Percentiles rank a stretch among this genome's conserved stretches.
These are phyloP conservation scores for Helotiales sp. DNA, from an alignment of 2,329 filamentous ascomycete species.

Conservation along the genomic window DNA sequence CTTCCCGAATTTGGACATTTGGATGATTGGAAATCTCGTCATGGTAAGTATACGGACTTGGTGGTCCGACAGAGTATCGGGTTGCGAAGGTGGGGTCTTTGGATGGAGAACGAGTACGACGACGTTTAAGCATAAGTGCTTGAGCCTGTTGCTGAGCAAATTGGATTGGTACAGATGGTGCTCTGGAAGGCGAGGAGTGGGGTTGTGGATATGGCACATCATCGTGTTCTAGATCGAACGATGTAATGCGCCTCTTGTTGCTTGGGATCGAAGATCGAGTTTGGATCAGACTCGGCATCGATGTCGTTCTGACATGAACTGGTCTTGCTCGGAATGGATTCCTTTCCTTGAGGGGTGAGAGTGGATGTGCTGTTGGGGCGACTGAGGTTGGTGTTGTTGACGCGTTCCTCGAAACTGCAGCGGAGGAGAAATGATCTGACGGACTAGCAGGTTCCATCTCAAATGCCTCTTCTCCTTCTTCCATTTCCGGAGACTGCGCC, in stretches of 20 bases:
- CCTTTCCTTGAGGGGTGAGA: conserved; percentile 30
- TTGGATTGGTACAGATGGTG: not conserved
- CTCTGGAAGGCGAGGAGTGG: conserved; percentile 25
- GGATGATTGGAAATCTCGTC: conserved; percentile 21
- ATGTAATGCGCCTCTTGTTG: conserved; percentile 47
- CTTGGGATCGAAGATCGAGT: conserved; percentile 35
- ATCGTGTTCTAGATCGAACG: conserved; percentile 37
- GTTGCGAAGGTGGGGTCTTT: conserved; percentile 46
- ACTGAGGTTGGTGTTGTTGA: conserved; percentile 32
- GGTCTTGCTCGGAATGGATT: conserved; percentile 47
- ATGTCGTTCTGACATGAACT: conserved; percentile 51
- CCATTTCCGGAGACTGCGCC: conserved; percentile 39
- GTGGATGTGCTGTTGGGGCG: conserved; percentile 12
- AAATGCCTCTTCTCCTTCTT: too few species aligned
- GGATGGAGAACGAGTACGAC: conserved; percentile 52
- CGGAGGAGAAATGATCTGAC: conserved; percentile 35
- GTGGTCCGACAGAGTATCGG: conserved; percentile 46
- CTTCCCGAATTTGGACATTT: not conserved
- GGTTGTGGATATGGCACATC: not conserved
- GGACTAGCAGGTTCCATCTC: conserved; percentile 28
- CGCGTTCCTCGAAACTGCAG: conserved; percentile 24
- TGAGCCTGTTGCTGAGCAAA: not conserved
- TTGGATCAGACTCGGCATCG: conserved; percentile 47
- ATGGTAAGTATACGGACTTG: conserved; percentile 28
- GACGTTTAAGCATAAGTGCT: conserved; percentile 29